Evolutionary conservation across 352 stramenopile genomes (phyloP).

Genomic region (Pythium aphanidermatum): DNA sequence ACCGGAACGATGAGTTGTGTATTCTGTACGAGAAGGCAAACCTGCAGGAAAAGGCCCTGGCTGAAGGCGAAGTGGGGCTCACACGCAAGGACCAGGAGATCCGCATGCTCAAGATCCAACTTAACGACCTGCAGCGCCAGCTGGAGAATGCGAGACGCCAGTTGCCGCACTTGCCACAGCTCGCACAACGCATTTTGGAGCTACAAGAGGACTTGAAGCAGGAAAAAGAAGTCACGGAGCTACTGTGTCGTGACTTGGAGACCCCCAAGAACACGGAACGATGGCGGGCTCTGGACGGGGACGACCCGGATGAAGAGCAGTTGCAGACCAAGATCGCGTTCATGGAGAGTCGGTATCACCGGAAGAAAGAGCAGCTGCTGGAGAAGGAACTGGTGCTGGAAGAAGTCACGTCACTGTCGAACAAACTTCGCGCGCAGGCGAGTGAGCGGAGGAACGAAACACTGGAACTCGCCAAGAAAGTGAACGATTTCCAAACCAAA

Average conservation of each 20-base stretch:
- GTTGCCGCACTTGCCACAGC: constrained; percentile 71
- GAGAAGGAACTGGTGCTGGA: constrained; percentile 94
- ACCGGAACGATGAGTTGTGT: constrained; percentile 94
- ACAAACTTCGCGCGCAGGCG: constrained; percentile 83
- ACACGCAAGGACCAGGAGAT: constrained; percentile 80
- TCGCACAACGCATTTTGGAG: constrained; percentile 73
- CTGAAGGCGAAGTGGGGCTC: constrained; percentile 73
- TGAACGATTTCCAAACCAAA: constrained; percentile 87
- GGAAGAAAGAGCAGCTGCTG: constrained; percentile 90
- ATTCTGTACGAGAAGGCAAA: constrained; percentile 94
- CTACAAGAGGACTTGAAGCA: constrained; percentile 80
- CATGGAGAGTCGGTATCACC: constrained; percentile 82
- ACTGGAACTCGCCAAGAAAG: constrained; percentile 78
- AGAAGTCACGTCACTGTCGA: constrained; percentile 84
- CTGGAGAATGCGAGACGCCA: constrained; percentile 68
- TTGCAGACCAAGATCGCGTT: constrained; percentile 78
- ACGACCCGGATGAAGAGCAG: constrained; percentile 88
- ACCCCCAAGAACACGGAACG: constrained; percentile 84
- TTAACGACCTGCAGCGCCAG: constrained; percentile 60
- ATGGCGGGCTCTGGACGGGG: constrained; percentile 83
- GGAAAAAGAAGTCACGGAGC: constrained; percentile 84
- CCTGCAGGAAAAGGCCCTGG: constrained; percentile 82
- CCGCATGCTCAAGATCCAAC: constrained; percentile 68
- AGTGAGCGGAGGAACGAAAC: constrained; percentile 67
- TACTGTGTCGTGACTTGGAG: constrained; percentile 89